Conservation (phyloP, 768 basidiomycete species). For the Pulveroboletus sp. region DNA sequence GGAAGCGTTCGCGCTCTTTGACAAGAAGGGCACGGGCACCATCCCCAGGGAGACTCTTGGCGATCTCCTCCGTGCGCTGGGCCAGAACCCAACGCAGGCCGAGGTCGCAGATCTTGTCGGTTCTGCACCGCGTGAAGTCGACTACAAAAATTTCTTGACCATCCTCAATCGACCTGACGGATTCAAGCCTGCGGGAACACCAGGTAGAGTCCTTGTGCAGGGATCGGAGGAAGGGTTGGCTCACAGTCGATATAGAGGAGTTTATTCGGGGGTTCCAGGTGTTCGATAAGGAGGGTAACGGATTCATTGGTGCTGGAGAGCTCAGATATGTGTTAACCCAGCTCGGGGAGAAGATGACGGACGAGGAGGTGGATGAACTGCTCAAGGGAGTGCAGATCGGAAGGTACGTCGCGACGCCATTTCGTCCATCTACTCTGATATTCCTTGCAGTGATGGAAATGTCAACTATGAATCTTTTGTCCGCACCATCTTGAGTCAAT, state of each 20-base stretch:
- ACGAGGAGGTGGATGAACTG: constrained; percentile 97
- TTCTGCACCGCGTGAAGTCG: constrained; percentile 76
- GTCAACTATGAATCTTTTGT: constrained; percentile 98
- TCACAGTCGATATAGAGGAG: constrained; percentile 61
- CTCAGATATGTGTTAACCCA: constrained; percentile 86
- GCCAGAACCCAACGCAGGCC: constrained; percentile 99
- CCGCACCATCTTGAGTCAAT: constrained; percentile 89
- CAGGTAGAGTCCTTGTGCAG: constrained; percentile 49
- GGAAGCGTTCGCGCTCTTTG: constrained; percentile 96
- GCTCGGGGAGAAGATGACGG: constrained; percentile 96
- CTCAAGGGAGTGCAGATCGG: constrained; percentile 94
- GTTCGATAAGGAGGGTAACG: constrained; percentile 82
- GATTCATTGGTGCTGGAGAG: constrained; percentile 62
- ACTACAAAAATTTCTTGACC: constrained; percentile 85
- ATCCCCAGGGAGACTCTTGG: constrained; percentile 87
- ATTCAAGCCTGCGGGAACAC: constrained; percentile 95
- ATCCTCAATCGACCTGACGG: constrained; percentile 95
- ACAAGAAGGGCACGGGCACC: constrained; percentile 90
- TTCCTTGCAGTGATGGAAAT: constrained; percentile 74
- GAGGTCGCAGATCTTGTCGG: constrained; percentile 83
- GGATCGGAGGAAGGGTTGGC: neutral
- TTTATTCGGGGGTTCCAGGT: constrained; percentile 99
- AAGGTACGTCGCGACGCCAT: constrained; percentile 51
- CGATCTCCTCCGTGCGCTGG: constrained; percentile 87
- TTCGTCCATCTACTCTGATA: neutral